phyloP scores from a whole-genome alignment of 2,329 filamentous ascomycete genomes.

The Exophiala calicioides region DNA sequence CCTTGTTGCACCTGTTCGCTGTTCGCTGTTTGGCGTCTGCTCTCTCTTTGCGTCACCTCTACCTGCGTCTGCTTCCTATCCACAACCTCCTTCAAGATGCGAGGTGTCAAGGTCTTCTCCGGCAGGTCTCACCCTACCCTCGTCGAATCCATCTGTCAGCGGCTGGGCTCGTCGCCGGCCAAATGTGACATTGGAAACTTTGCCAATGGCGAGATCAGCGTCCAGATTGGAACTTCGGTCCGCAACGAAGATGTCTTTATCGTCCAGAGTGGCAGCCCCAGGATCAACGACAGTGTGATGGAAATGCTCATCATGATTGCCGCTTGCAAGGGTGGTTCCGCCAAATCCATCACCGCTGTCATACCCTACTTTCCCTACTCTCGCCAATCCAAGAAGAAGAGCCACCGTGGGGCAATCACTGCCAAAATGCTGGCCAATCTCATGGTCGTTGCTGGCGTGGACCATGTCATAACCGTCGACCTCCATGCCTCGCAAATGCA shows the following conservation, averaged over 20 bases:
- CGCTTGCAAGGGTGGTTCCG: constrained; percentile 95
- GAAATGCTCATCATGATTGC: constrained; percentile 99
- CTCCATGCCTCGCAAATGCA: constrained; percentile 98
- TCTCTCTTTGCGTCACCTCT: background rate
- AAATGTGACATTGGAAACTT: constrained; percentile 66
- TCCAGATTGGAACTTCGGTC: constrained; percentile 69
- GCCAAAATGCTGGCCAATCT: constrained; percentile 97
- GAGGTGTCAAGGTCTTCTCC: constrained; percentile 67
- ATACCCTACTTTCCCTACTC: constrained; percentile 79
- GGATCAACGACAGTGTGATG: constrained; percentile 99
- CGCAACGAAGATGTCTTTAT: constrained; percentile 99
- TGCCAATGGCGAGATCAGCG: constrained; percentile 69
- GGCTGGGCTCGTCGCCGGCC: constrained; percentile 61
- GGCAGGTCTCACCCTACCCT: constrained; percentile 66
- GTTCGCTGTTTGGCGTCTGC: background rate
- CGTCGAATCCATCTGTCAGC: constrained; percentile 66
- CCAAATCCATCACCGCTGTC: constrained; percentile 51
- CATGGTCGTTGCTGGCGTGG: constrained; percentile 87
- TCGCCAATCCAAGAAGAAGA: constrained; percentile 98
- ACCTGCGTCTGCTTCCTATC: background rate
- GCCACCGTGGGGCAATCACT: constrained; percentile 91
- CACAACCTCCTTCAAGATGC: constrained; percentile 54
- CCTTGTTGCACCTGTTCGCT: background rate
- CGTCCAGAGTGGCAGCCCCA: constrained; percentile 91
- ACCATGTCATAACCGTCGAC: constrained; percentile 97